Evolutionary conservation across 768 basidiomycete species (phyloP).

Genomic region (Lactarius tabidus): DNA sequence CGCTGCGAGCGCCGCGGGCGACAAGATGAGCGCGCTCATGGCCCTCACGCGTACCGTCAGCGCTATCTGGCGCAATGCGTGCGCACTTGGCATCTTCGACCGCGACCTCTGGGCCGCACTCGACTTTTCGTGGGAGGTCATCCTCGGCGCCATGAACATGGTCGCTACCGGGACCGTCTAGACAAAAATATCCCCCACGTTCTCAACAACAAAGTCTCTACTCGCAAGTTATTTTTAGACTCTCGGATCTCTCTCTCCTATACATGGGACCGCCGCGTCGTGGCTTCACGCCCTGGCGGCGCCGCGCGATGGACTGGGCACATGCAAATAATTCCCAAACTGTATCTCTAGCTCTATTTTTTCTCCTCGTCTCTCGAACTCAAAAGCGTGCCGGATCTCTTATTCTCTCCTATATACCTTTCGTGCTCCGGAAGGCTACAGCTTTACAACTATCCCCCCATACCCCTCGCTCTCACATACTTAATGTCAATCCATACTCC

Average conservation of each 20-base stretch:
- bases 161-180: conserved; percentile 21
- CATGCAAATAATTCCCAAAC: conserved; percentile 13
- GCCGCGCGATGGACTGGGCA: conserved; percentile 20
- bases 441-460: not conserved
- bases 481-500: not conserved
- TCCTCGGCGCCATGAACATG: conserved; percentile 54
- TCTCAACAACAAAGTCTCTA: not conserved
- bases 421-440: not conserved
- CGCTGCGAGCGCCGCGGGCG: conserved; percentile 28
- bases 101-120: conserved; percentile 62
- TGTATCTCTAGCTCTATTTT: conserved; percentile 22
- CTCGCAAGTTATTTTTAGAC: not conserved
- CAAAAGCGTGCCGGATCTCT: not conserved
- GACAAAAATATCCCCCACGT: not conserved
- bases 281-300: conserved; percentile 16
- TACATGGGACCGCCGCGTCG: conserved; percentile 18
- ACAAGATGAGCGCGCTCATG: conserved; percentile 42
- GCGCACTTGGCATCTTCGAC: conserved; percentile 65
- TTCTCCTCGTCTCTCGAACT: not conserved
- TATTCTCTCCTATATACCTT: not conserved
- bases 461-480: not conserved
- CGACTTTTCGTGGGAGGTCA: conserved; percentile 62
- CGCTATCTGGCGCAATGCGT: conserved; percentile 70
- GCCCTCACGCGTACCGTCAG: conserved; percentile 47
- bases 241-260: not conserved